Base-by-base conservation (phyloP, 2,329 filamentous ascomycete genomes). In the Aspergillus sp. region DNA sequence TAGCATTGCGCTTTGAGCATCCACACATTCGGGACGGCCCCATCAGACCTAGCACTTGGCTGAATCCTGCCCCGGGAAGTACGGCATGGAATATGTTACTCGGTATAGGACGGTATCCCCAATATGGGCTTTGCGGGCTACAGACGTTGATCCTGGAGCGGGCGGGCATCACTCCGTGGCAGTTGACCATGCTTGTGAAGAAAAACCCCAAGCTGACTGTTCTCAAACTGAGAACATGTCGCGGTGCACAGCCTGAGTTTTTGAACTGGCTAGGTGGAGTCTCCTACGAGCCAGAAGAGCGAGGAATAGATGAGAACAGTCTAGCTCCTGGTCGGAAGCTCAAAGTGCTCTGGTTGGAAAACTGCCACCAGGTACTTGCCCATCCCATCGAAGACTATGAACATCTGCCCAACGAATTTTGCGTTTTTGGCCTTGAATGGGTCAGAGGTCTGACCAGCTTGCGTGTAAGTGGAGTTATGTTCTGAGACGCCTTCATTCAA, bases 1-100 rank as follows among this genome's bases (percentile, higher is more conserved):
- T 77, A n/a, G 70, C 69, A 12, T 63, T 77, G 51, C 72, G 72
- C 23, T 75, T 76, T 58, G 70, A 70, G 41, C 74, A 76, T 60
- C 69, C 68, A 2, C 72, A 75, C 39, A 67, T 76, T 32, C 69
- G 74, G 39, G 72, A 75, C 38, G 64, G 67, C 3, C 63, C 64
- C 23, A 67, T 74, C 36, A 67, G 68, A 38, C 65, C 69, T 6
- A 67, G 58, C 7, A 69, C 70, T 32, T 76, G 74, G 74, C 60
- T 65, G 6, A 57, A 65, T 43, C 69, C 70, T 21, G 65, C 70
- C 4, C 66, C 67, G 12, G 59, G 67, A 10, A 72, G 66, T 51
- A 64, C 70, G 6, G 65, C 66, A 1, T 76, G 74, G 74, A 75
- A 75, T 48, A 53, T 65, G 5, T 64, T 76, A 12, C 68, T 70